Base-by-base conservation (phyloP, 257 asterid species). In the Scutellaria galericulata region DNA sequence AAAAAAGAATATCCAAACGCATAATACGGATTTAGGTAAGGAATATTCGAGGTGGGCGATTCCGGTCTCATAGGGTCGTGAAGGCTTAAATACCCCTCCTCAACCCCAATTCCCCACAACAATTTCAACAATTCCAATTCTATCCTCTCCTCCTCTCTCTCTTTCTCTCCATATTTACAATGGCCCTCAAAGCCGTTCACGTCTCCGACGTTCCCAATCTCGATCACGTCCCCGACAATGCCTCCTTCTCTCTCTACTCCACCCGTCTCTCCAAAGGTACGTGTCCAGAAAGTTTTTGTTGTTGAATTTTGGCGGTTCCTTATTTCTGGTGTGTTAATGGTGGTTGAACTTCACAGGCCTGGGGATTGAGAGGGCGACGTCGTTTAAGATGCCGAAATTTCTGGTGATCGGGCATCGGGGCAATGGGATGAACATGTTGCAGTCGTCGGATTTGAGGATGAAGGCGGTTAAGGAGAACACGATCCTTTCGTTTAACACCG, bases 171-270 rank as follows among this genome's bases (percentile, higher is more conserved):
- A 42, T 46, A 64, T 12, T 54, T 0, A 54, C 81, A 73, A 90
- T 90, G 96, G 97, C 99, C 73, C 90, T 94, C 47, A 94, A 87
- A 69, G 97, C 99, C 56, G 96, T 88, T 82, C 99, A 91, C 60
- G 88, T 88, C 53, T 74, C 92, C 76, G 96, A 91, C 78, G 96
- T 94, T 58, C 98, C 97, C 27, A 86, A 81, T 82, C 89, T 94
- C 66, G 96, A 92, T 64, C 91, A 87, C 27, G 89, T 91, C 72
- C 85, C 87, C 9, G 89, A 88, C 7, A 89, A 74, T 61, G 82
- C 89, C 1, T 87, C 96, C 15, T 12, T 87, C 55, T 64, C 91
- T 47, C 71, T 79, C 2, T 81, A 59, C 73, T 67, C 96, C 72
- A 58, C 89, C 5, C 88, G 90, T 42, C 75, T 81, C 46, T 47